Conservation (phyloP, 768 basidiomycete genomes). For the Dentipellis fragilis region DNA sequence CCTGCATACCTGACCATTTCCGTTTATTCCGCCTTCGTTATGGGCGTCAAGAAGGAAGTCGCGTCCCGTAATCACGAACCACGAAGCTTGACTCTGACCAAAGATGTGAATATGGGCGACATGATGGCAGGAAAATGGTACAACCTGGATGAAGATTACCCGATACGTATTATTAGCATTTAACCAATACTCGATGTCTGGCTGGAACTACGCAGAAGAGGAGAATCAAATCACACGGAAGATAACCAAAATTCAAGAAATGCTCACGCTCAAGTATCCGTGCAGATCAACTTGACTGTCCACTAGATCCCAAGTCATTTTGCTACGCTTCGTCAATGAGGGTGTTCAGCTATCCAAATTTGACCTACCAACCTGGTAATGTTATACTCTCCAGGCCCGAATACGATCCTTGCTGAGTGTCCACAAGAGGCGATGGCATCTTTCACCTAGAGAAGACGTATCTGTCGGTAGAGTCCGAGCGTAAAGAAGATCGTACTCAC, state of each 20-base stretch:
- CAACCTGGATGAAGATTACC: conserved; percentile 51
- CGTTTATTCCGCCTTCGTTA: conserved; percentile 44
- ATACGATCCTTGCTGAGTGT: not conserved
- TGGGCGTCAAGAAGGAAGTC: conserved; percentile 49
- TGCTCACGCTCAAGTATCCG: conserved; percentile 2
- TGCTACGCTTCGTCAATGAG: not conserved
- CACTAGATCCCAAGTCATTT: conserved; percentile 7
- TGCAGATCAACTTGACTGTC: conserved; percentile 2
- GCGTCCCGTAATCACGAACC: conserved; percentile 50
- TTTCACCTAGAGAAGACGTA: not conserved
- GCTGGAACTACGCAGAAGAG: conserved; percentile 31
- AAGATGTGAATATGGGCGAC: not conserved
- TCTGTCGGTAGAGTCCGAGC: not conserved
- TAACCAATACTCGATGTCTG: conserved; percentile 47
- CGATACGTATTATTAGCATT: conserved; percentile 44
- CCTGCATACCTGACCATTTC: conserved; percentile 40
- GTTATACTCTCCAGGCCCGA: not conserved
- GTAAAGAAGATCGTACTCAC: not conserved
- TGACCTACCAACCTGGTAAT: not conserved
- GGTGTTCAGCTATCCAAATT: not conserved
- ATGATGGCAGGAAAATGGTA: too few relatives aligned
- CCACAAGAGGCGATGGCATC: not conserved
- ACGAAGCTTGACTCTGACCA: conserved; percentile 45
- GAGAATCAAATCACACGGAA: not conserved
- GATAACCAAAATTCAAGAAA: not conserved